Conservation (phyloP, 495 filamentous ascomycete genomes). For the Xylaria bambusicola region DNA sequence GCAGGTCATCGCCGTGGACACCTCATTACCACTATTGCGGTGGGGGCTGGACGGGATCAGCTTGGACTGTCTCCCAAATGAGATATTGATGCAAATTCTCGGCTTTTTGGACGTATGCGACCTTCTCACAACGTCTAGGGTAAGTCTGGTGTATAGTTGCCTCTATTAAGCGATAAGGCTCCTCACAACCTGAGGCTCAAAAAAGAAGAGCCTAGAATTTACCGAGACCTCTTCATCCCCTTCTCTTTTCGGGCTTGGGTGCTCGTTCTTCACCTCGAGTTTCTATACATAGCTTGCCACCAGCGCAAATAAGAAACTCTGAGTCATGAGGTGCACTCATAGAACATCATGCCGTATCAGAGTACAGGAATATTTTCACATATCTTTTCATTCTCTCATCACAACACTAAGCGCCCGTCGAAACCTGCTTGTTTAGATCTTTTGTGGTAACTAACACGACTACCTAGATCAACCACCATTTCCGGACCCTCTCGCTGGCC, state of each 20-base stretch:
- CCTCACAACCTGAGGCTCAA: too few relatives aligned
- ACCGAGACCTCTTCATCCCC: constrained; percentile 10
- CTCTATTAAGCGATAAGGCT: too few relatives aligned
- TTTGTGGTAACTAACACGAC: constrained; percentile 7
- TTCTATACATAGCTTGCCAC: neutral
- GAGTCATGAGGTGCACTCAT: too few relatives aligned
- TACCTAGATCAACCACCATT: constrained; percentile 56
- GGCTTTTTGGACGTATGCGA: constrained; percentile 60
- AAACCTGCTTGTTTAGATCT: neutral
- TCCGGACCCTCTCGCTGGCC: constrained; percentile 54
- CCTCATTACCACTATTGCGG: constrained; percentile 20
- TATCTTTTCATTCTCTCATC: neutral
- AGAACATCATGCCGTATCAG: too few relatives aligned
- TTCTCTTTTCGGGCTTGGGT: neutral
- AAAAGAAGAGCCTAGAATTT: constrained; percentile 12
- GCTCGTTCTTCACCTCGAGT: neutral
- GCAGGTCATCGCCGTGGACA: constrained; percentile 3
- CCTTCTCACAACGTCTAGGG: constrained; percentile 55
- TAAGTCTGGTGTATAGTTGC: constrained; percentile 36
- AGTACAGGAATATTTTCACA: too few relatives aligned
- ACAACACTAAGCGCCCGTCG: neutral
- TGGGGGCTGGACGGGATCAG: constrained; percentile 30
- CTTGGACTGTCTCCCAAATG: constrained; percentile 51
- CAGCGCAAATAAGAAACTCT: too few relatives aligned
- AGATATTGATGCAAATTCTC: constrained; percentile 58